phyloP scores from a whole-genome alignment of 176 grass and related monocot genomes.

The Juncus effusus region DNA sequence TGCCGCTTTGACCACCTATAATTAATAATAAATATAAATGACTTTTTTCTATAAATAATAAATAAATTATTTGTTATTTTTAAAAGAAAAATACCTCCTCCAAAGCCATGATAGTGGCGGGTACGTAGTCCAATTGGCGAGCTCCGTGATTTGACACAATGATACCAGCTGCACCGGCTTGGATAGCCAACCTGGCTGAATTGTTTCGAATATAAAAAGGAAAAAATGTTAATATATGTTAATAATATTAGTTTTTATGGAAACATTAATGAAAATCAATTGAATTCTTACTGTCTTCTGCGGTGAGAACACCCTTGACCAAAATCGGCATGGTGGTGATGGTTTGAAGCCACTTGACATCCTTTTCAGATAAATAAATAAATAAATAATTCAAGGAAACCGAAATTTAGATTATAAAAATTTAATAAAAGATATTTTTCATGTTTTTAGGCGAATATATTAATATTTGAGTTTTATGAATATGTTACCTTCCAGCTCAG shows the following conservation, averaged over 20 bases:
- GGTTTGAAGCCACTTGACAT: slow-evolving; percentile 92
- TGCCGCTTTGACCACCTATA: slow-evolving; percentile 66
- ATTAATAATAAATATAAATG: slow-evolving; percentile 6
- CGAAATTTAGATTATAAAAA: background rate
- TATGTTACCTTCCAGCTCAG: slow-evolving; percentile 87
- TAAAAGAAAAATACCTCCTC: slow-evolving; percentile 45
- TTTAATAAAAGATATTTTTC: background rate
- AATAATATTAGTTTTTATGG: background rate
- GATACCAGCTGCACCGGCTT: slow-evolving; percentile 77
- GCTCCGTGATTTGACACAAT: slow-evolving; percentile 92
- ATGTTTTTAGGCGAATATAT: background rate
- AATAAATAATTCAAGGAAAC: background rate
- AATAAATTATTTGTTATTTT: background rate
- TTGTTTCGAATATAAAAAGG: background rate
- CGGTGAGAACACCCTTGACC: slow-evolving; percentile 92
- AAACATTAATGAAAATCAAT: slow-evolving; percentile 3
- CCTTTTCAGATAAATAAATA: slow-evolving; percentile 26
- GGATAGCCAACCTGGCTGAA: slow-evolving; percentile 69
- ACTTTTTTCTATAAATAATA: background rate
- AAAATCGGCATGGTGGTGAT: slow-evolving; percentile 93
- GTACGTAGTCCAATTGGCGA: slow-evolving; percentile 86
- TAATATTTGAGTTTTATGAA: background rate
- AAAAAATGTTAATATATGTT: background rate
- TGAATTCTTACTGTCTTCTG: slow-evolving; percentile 58
- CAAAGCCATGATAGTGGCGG: slow-evolving; percentile 77